Percentiles rank a stretch among this genome's conserved stretches.
These are phyloP conservation scores for Hansenula sp. DNA, from an alignment of 1,139 yeast species.

Conservation along the genomic window DNA sequence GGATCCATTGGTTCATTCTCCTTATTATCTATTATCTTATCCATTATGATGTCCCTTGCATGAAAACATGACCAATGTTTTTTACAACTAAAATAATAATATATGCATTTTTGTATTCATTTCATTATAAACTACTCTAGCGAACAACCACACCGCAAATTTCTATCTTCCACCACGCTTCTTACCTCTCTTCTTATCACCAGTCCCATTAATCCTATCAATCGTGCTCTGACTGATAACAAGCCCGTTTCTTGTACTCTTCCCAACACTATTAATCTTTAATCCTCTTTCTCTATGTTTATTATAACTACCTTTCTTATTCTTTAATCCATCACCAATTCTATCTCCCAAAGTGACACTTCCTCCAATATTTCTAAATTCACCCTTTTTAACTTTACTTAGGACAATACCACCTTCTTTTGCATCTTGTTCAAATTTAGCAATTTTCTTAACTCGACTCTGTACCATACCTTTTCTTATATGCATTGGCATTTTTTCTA, in stretches of 20 bases:
- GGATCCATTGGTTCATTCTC: not conserved
- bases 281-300: slow-evolving; percentile 65
- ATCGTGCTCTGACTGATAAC: slow-evolving; percentile 71
- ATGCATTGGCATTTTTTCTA: slow-evolving; percentile 84
- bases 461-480: slow-evolving; percentile 80
- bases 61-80: not conserved
- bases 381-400: slow-evolving; percentile 60
- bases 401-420: slow-evolving; percentile 83
- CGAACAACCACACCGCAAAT: not conserved
- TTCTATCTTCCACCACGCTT: slow-evolving; percentile 2
- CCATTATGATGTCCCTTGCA: not conserved
- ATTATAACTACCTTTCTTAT: slow-evolving; percentile 26
- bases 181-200: slow-evolving; percentile 2
- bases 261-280: slow-evolving; percentile 73
- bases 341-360: slow-evolving; percentile 40
- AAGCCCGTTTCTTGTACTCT: slow-evolving; percentile 76
- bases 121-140: too few species aligned
- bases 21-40: not conserved
- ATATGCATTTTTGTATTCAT: too few species aligned
- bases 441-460: slow-evolving; percentile 47
- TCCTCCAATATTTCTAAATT: slow-evolving; percentile 58
- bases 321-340: slow-evolving; percentile 59
- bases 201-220: slow-evolving; percentile 37
- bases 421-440: slow-evolving; percentile 70
- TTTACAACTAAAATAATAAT: too few species aligned